These are phyloP conservation scores for Nectriaceae sp. DNA, from an alignment of 2,329 filamentous ascomycete species.

Conservation along the genomic window DNA sequence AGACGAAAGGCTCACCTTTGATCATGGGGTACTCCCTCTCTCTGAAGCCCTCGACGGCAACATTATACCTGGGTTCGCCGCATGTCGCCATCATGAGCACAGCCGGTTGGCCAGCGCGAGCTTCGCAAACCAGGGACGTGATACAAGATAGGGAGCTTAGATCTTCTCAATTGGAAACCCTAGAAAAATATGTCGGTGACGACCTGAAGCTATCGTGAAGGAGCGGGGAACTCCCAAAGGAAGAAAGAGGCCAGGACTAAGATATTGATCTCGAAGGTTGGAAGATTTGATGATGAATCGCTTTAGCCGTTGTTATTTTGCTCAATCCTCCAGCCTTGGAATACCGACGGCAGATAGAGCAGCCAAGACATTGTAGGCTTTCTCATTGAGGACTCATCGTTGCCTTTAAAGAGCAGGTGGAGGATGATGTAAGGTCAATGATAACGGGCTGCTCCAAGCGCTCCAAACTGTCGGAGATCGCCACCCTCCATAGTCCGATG, in stretches of 20 bases:
- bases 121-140: no score
- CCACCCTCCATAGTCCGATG: constrained; percentile 13
- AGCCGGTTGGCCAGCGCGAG: no score
- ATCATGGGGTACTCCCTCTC: constrained; percentile 69
- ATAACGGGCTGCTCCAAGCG: neutral
- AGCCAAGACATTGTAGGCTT: neutral
- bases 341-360: neutral
- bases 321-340: neutral
- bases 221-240: no score
- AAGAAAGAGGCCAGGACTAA: no score
- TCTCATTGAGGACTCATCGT: neutral
- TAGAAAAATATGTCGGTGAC: no score
- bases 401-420: neutral
- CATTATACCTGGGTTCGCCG: constrained; percentile 52
- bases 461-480: constrained; percentile 16
- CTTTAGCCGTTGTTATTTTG: neutral
- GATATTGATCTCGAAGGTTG: no score
- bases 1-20: constrained; percentile 48
- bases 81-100: neutral
- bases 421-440: neutral
- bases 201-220: no score
- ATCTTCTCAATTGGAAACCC: no score
- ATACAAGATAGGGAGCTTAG: no score
- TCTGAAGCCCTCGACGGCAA: constrained; percentile 59
- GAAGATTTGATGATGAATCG: no score